phyloP scores from a whole-genome alignment of 495 filamentous ascomycete genomes.

The Hapsidospora chrysogenum region DNA sequence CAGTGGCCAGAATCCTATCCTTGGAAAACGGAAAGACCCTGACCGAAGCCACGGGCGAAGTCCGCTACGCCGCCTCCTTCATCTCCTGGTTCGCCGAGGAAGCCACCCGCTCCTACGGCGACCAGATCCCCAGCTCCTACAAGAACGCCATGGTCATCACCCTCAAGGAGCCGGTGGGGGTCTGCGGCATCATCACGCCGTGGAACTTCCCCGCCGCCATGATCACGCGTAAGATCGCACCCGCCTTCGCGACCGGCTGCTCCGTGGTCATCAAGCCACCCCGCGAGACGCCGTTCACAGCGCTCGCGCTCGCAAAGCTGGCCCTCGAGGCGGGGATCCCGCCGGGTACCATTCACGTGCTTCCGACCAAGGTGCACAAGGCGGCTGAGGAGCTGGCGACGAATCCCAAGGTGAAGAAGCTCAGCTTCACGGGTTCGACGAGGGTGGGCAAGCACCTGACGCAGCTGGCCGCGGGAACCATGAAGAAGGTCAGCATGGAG shows the following conservation, averaged over 20 bases:
- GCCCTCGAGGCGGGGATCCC: constrained; percentile 42
- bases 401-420: constrained; percentile 45
- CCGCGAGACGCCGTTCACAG: constrained; percentile 44
- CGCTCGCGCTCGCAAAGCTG: constrained; percentile 37
- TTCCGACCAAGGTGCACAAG: constrained; percentile 44
- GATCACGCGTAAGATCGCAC: constrained; percentile 21
- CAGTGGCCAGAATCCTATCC: too few relatives aligned
- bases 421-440: constrained; percentile 48
- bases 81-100: constrained; percentile 46
- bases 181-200: constrained; percentile 16
- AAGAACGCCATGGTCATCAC: constrained; percentile 8
- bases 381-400: constrained; percentile 47
- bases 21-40: too few relatives aligned
- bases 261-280: constrained; percentile 44
- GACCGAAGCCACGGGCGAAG: constrained; percentile 37
- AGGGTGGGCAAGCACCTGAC: constrained; percentile 15
- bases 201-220: constrained; percentile 29
- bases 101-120: constrained; percentile 35
- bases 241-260: constrained; percentile 21
- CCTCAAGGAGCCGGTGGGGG: constrained; percentile 18
- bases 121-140: constrained; percentile 26
- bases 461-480: constrained; percentile 28
- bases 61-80: constrained; percentile 36
- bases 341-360: constrained; percentile 39
- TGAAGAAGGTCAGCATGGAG: constrained; percentile 60